Evolutionary conservation across 1,284 basidiomycete species (phyloP), one percentile per base, ranked within the genome.

Genomic region (Ceratobasidium theobromae): DNA sequence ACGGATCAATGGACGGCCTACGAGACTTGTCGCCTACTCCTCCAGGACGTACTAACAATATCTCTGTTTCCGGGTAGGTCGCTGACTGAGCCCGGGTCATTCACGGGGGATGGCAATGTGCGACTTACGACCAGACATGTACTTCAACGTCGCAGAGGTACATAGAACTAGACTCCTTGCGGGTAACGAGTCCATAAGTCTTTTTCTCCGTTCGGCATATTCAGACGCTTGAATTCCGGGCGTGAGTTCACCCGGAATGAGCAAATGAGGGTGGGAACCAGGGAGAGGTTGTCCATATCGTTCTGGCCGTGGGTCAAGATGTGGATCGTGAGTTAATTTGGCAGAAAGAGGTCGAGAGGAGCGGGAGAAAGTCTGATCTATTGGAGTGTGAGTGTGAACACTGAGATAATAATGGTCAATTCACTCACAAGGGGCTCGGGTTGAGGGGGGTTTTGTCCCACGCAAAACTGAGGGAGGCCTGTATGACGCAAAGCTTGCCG

Each of bases 161-260:
- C 86, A 87, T 4, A 98, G 83, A 14, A 94, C 95, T 25, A 92
- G 74, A 67, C 87, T 89, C 38, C 86, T 84, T 4, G 88, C 84
- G 0, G 93, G 93, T 11, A 99, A 78, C 21, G 78, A 76, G 16
- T 89, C 82, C 86, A 99, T 91, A 27, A 99, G 80, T 18, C 76
- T 81, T 68, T 76, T 79, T 68, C 96, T 78, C 53, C 96, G 79
- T n/a, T 76, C 75, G 69, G 95, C 91, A 78, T 97, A 98, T 71
- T 99, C 97, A 25, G 81, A 76, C 6, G 80, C 79, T 0, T 87
- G 81, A 68, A 99, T 92, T 9, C 95, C 95, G 0, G 93, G 89
- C 0, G 94, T 98, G 25, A 95, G 79, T 70, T 98, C 90, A 60
- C 84, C 78, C 6, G 79, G 75, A 53, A 76, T 73, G 28, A 92